phyloP scores from a whole-genome alignment of 192 early-diverging fungal genomes.

The Entomortierella lignicola region DNA sequence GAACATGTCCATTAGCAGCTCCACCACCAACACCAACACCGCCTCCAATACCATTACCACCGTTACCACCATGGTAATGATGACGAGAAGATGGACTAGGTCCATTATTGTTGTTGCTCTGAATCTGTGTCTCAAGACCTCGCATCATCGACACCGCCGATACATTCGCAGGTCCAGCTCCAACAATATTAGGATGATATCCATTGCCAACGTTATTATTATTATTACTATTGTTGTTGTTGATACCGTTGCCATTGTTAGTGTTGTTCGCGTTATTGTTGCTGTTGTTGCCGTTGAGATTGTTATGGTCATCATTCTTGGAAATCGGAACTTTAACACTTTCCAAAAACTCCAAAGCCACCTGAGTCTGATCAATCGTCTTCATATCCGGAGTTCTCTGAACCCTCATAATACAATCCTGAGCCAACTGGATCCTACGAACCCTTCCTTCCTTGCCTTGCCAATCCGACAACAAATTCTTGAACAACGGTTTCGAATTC shows the following conservation, averaged over 20 bases:
- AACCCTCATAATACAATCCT: slow-evolving; percentile 43
- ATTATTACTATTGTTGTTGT: slow-evolving; percentile 5
- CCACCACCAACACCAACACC: too few relatives aligned
- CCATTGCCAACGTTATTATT: too few relatives aligned
- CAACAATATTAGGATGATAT: too few relatives aligned
- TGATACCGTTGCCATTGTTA: slow-evolving; percentile 1
- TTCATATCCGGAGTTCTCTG: slow-evolving; percentile 52
- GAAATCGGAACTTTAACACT: slow-evolving; percentile 30
- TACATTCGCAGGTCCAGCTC: too few relatives aligned
- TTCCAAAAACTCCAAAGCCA: slow-evolving; percentile 48
- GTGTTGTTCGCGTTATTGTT: slow-evolving; percentile 7
- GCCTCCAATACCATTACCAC: too few relatives aligned
- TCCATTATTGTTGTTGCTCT: slow-evolving; percentile 22
- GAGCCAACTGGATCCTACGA: slow-evolving; percentile 42
- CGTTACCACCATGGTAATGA: neutral
- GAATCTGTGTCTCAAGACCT: too few relatives aligned
- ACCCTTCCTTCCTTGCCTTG: slow-evolving; percentile 53
- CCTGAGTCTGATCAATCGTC: slow-evolving; percentile 49
- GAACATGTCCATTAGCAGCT: slow-evolving; percentile 26
- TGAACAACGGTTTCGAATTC: slow-evolving; percentile 54
- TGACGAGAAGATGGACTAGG: neutral
- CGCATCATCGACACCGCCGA: too few relatives aligned
- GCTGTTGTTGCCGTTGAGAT: neutral
- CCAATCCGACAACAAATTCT: slow-evolving; percentile 55
- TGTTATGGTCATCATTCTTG: slow-evolving; percentile 10